A percentile compares a stretch with the other conserved stretches of the same genome.
These are phyloP conservation scores for Lactifluus volemus DNA, from an alignment of 768 basidiomycete species.

Conservation along the genomic window DNA sequence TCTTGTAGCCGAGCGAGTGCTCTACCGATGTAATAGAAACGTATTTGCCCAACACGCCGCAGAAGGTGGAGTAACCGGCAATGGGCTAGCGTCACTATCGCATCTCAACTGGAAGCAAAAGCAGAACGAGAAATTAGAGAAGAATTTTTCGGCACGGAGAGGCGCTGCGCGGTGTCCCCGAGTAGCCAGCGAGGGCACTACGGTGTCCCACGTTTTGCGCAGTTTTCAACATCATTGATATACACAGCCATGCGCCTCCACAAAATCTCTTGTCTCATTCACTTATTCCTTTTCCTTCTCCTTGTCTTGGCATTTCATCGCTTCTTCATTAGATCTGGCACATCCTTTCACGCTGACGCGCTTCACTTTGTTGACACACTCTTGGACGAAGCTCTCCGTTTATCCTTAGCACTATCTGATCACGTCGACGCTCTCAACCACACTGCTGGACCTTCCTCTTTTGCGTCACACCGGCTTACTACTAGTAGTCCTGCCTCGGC, in stretches of 20 bases:
- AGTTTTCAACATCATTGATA: neutral
- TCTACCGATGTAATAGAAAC: no score
- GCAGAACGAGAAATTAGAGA: no score
- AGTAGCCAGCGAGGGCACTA: no score
- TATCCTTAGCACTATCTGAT: neutral
- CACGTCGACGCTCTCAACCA: neutral
- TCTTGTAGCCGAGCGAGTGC: no score
- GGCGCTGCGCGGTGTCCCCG: no score
- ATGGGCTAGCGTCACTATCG: no score
- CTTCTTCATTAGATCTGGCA: neutral
- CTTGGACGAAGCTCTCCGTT: neutral
- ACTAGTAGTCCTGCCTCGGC: neutral
- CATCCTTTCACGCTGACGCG: neutral
- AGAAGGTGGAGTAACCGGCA: no score
- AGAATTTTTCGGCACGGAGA: no score
- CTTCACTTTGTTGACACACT: neutral
- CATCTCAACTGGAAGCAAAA: no score
- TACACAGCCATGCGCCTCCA: neutral
- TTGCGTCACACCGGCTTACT: neutral
- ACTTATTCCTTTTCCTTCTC: neutral
- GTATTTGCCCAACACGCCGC: no score
- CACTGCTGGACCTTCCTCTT: neutral
- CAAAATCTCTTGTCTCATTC: neutral
- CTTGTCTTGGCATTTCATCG: neutral
- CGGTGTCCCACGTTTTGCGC: no score